Conservation (phyloP, 139 green algal genomes). For the Trebouxia sp. region DNA sequence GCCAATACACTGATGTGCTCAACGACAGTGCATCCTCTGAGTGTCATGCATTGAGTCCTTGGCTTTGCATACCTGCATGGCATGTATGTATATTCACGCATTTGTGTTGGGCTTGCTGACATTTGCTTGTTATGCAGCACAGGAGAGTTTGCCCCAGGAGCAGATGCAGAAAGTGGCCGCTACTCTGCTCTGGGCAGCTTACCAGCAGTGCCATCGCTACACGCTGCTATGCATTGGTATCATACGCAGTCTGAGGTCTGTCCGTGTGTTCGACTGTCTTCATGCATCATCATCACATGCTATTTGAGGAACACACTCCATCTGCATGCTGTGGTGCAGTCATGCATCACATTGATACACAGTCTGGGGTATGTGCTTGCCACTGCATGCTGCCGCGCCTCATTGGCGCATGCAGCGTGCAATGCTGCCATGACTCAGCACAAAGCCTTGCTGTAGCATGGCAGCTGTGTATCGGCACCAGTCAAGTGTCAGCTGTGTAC, state of each 20-base stretch:
- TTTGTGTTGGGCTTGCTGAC: no score
- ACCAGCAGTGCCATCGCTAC: background rate
- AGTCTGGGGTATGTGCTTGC: background rate
- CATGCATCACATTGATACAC: no score
- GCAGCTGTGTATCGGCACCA: no score
- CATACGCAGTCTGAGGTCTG: background rate
- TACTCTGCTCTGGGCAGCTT: conserved; percentile 27
- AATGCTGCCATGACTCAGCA: background rate
- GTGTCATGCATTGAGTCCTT: no score
- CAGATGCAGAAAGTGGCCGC: background rate
- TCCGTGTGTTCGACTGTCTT: no score
- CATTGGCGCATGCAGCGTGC: background rate
- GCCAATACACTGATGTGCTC: background rate
- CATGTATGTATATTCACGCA: no score
- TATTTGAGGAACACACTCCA: no score
- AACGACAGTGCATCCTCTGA: no score
- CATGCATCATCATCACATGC: no score
- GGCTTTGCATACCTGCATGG: no score
- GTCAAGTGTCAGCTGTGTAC: no score
- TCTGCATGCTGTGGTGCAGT: no score
- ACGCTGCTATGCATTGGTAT: conserved; percentile 8
- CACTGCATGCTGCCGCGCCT: background rate
- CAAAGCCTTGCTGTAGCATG: background rate
- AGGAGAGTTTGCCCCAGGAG: background rate
- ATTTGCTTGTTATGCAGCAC: background rate